Base-by-base conservation (phyloP, 306 rosid genomes). In the Cucumis cinereus region DNA sequence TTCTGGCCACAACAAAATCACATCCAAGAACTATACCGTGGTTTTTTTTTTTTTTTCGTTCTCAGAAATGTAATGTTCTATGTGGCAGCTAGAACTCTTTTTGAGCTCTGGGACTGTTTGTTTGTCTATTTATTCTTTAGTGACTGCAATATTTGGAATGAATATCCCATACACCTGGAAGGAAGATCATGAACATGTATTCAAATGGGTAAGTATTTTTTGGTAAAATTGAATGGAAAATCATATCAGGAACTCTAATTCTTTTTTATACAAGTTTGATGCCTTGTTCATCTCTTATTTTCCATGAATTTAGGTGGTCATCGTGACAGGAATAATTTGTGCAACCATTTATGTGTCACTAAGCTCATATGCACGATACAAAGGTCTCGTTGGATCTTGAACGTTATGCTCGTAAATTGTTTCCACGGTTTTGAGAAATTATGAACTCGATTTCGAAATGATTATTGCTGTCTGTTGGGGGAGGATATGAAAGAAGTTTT, bases 311-410 rank as follows among this genome's bases (percentile, higher is more conserved):
- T 79, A 93, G 98, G 98, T 93, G 88, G 90, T 91, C 78, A 86
- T 89, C 50, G 23, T 87, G 33, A 54, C 85, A 3, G 98, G 93
- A 84, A 59, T 86, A 69, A 81, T 41, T 58, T 83, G 97, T 38
- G 87, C 84, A 53, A 73, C 89, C 12, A 13, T 93, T 76, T 90
- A 91, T 85, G 5, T 91, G 38, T 80, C 86, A 35, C 75, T 91
- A 76, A 82, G 88, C 69, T 73, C 93, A 3, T 91, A 91, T 79
- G 98, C 98, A 22, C 85, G 96, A 67, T 93, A 88, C 84, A 93
- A 87, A 85, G 98, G 98, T 64, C 93, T 93, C 49, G 89, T 93
- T 52, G 96, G 92, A 77, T 88, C 98, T 77, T 93, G 91, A 92
- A 43, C 38, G 16, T 16, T 16, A 15, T 3, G 59, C 75, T 26